phyloP scores from a whole-genome alignment of 225 moss, liverwort and hornwort genomes.

The Bryoerythrophyllum caledonicum region DNA sequence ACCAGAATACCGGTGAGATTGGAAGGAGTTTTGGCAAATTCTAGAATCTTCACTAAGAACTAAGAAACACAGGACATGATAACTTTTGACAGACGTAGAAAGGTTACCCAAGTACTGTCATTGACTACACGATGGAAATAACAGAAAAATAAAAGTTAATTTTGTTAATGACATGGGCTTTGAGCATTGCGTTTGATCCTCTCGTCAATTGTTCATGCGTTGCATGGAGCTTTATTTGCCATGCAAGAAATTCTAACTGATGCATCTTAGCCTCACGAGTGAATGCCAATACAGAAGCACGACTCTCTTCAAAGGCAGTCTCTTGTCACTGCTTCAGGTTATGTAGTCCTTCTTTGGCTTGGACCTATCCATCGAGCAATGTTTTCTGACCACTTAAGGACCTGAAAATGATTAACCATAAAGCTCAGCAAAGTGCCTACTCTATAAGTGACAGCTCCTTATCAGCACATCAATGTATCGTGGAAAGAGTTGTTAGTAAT shows the following conservation, averaged over 20 bases:
- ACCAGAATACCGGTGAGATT: background rate
- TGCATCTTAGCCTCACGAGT: constrained; percentile 55
- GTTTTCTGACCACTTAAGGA: constrained; percentile 65
- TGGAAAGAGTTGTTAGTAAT: no score
- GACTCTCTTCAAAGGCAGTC: constrained; percentile 55
- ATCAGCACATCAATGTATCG: background rate
- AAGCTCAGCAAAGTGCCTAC: constrained; percentile 1
- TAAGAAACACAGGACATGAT: background rate
- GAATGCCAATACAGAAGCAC: constrained; percentile 52
- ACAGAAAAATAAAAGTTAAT: background rate
- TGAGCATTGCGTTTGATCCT: constrained; percentile 70
- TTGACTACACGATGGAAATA: background rate
- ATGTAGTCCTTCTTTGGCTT: constrained; percentile 63
- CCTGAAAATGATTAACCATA: constrained; percentile 25
- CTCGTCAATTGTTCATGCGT: constrained; percentile 54
- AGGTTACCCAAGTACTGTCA: background rate
- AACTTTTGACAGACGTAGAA: background rate
- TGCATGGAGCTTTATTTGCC: constrained; percentile 54
- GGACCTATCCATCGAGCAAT: constrained; percentile 61
- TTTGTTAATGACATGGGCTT: constrained; percentile 49
- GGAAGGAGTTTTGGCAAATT: background rate
- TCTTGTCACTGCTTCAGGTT: constrained; percentile 69
- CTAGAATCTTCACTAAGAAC: background rate
- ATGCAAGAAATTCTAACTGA: constrained; percentile 51
- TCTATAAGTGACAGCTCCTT: background rate